Conservation (phyloP, 139 green algal genomes). For the Marvania coccoides region DNA sequence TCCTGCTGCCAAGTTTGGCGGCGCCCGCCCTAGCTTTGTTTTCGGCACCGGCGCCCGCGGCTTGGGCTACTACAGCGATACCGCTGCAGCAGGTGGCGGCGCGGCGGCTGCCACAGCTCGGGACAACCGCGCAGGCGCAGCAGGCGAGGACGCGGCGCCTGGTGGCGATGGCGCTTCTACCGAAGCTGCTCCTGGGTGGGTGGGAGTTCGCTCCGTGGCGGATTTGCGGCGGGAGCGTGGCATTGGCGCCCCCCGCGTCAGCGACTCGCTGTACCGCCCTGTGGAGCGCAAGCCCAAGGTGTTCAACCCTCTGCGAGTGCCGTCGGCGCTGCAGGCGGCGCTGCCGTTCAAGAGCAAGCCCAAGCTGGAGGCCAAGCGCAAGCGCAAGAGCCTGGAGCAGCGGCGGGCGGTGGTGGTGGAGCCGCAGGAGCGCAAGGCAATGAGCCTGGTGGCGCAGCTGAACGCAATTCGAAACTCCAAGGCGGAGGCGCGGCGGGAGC, state of each 20-base stretch:
- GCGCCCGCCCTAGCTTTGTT: conserved; percentile 44
- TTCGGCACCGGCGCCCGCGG: conserved; percentile 64
- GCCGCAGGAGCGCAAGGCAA: conserved; percentile 42
- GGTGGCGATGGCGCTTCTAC: neutral
- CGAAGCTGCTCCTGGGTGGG: conserved; percentile 46
- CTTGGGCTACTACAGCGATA: conserved; percentile 79
- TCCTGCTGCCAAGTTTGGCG: conserved; percentile 40
- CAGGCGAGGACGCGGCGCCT: neutral
- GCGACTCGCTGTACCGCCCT: conserved; percentile 81
- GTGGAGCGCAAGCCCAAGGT: conserved; percentile 70
- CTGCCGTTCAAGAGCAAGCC: conserved; percentile 96
- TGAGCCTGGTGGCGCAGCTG: conserved; percentile 71
- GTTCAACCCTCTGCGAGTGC: conserved; percentile 92
- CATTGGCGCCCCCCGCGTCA: conserved; percentile 69
- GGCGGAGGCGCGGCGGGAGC: conserved; percentile 53
- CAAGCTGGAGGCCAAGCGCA: conserved; percentile 61
- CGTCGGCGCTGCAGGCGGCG: conserved; percentile 68
- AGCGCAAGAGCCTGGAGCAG: conserved; percentile 77
- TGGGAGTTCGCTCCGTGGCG: conserved; percentile 80
- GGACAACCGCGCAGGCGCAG: neutral
- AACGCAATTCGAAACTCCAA: conserved; percentile 93
- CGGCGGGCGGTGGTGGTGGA: conserved; percentile 75
- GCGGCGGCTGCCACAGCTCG: neutral
- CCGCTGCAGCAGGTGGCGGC: neutral
- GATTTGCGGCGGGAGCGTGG: conserved; percentile 71